Evolutionary conservation across 2,329 filamentous ascomycete species (phyloP).

Genomic region (Nemania diffusa): DNA sequence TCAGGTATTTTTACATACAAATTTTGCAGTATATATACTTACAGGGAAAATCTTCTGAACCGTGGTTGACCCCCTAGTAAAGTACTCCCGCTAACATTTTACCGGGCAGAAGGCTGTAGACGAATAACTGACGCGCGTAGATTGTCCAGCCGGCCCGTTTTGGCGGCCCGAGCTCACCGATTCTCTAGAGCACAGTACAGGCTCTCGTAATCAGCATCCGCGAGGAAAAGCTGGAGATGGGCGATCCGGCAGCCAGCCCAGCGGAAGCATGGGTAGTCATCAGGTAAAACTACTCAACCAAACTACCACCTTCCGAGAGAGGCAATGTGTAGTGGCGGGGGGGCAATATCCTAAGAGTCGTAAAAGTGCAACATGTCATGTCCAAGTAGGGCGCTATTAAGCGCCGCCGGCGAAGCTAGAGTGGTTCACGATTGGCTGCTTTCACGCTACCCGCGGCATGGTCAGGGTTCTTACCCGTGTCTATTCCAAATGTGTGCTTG

Average conservation of each 20-base stretch:
- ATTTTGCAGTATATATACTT: no score
- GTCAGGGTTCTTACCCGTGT: not conserved
- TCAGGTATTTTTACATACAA: no score
- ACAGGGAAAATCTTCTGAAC: no score
- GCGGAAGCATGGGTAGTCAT: not conserved
- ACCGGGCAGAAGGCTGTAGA: no score
- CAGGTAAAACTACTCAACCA: no score
- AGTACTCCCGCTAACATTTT: no score
- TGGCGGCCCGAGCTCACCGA: constrained; percentile 20
- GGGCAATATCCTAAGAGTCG: no score
- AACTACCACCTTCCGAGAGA: constrained; percentile 32
- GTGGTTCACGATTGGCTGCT: constrained; percentile 19
- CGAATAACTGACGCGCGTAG: not conserved
- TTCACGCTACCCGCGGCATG: constrained; percentile 7
- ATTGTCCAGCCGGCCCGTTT: constrained; percentile 23
- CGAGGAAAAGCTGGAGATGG: not conserved
- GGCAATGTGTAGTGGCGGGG: not conserved
- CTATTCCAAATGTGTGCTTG: constrained; percentile 3
- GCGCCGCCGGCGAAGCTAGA: constrained; percentile 17
- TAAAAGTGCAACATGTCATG: not conserved
- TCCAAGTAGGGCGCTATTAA: constrained; percentile 22
- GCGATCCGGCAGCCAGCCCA: not conserved
- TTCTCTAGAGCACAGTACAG: not conserved
- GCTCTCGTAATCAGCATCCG: constrained; percentile 4
- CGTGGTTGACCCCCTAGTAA: no score